Evolutionary conservation across 2,329 filamentous ascomycete genomes (phyloP), one percentile per base, ranked within the genome.

Genomic region (Pseudocercospora pini-densiflorae): DNA sequence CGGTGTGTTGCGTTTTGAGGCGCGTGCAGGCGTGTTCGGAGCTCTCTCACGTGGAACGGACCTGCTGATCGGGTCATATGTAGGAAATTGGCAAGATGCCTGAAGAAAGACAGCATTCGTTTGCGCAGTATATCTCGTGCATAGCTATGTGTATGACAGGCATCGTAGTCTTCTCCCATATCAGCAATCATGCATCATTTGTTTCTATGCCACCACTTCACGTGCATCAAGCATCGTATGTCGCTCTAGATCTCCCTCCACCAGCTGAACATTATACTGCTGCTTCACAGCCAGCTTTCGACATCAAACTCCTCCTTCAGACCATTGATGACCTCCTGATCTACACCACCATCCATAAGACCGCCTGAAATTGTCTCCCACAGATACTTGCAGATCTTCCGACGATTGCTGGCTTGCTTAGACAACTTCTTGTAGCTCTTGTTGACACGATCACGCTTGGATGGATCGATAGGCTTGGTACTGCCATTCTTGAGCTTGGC

Each of bases 321-420:
- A 57, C 73, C 73, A 59, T 68, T 67, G 61, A 79, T 81, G n/a
- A 33, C n/a, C 54, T 66, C 61, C 76, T 2, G 40, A 19, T 43
- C 40, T n/a, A 10, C 40, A 43, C 83, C 82, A 51, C 77, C 79
- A 64, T 85, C 83, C 33, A 81, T 78, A 69, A 87, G 65, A 31
- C 78, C 73, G 53, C 83, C 84, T 65, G 80, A 80, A 69, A 86
- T 82, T 63, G 77, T 72, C 59, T 70, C 77, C 86, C 86, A 88
- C 70, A 87, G 72, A 67, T 86, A 82, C 58, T 70, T 74, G 60
- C 80, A 82, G 69, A 88, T 85, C 73, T 77, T 82, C 75, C 80
- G 80, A 65, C 86, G 82, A 54, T 74, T 74, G 31, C 64, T 73
- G 45, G 77, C 79, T 53, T 80, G 75, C 72, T 76, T 68, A 68